Evolutionary conservation across 2,329 filamentous ascomycete genomes (phyloP), one percentile per base, ranked within the genome.

Genomic region (Trichophyton equinum): DNA sequence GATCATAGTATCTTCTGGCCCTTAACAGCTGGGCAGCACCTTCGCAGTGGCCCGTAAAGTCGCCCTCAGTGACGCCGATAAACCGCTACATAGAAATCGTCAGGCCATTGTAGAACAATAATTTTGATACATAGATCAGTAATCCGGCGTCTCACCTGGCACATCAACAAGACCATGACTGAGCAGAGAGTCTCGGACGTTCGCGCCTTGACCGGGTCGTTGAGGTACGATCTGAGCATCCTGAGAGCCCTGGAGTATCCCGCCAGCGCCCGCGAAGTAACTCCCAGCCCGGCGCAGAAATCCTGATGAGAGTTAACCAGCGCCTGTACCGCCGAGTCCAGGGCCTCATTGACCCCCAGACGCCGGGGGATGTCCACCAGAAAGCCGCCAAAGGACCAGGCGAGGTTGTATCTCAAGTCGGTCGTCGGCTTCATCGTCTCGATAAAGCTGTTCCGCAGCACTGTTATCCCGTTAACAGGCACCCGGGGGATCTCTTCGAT

Each of bases 391-490:
- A 78, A 81, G 13, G 68, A 66, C 72, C 75, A 77, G 47, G 69
- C 69, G 5, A 81, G 65, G 51, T 80, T 78, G 63, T 77, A 81
- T 18, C 76, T 70, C 18, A 78, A 69, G 53, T 81, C 77, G 0
- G 71, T 73, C 2, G 76, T 68, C 27, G 67, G 66, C 46, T 69
- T 68, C 33, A 74, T 67, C 15, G 65, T 68, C 9, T 72, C 65
- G 1, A 78, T 62, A 33, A 74, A 71, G 2, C 70, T 56, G 67
- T 67, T 57, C 62, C 72, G 57, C 67, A 73, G 59, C 69, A 67
- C 62, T 2, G 67, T 71, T 0, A 72, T 63, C 15, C 69, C 65
- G 59, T 73, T 78, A 40, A 63, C 68, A 0, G 74, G 74, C 1
- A 64, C 57, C 18, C 64, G 44, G 7, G 63, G 33, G 5, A 59